A percentile compares a stretch with the other conserved stretches of the same genome.
Evolutionary conservation across 805 yeast species (phyloP).

Genomic region (Saccharomycopsis selenospora): DNA sequence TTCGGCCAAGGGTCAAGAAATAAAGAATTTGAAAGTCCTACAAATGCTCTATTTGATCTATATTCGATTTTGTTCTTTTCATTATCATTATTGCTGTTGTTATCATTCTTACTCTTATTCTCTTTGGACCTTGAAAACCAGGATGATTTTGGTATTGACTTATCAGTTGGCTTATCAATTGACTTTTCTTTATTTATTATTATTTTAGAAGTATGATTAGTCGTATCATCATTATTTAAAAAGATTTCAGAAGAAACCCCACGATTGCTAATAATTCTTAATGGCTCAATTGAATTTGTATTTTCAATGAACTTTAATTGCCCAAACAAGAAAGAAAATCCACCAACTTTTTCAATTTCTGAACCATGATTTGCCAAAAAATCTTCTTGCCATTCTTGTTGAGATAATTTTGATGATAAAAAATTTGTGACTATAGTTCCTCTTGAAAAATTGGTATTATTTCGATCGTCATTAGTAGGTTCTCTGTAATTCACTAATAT

Average conservation of each 20-base stretch:
- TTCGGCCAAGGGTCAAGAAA: conserved; percentile 71
- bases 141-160: too few relatives aligned
- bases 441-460: conserved; percentile 36
- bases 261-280: conserved; percentile 45
- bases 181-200: too few relatives aligned
- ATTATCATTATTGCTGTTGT: too few relatives aligned
- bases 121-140: too few relatives aligned
- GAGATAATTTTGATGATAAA: conserved; percentile 30
- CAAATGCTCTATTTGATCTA: conserved; percentile 27
- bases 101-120: too few relatives aligned
- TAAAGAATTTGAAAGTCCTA: conserved; percentile 66
- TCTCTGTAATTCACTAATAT: conserved; percentile 73
- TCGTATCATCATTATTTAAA: too few relatives aligned
- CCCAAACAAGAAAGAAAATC: conserved; percentile 58
- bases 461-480: conserved; percentile 23
- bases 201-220: too few relatives aligned
- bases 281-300: conserved; percentile 26
- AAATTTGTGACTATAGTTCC: conserved; percentile 45
- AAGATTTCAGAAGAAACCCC: conserved; percentile 25
- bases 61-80: conserved; percentile 1
- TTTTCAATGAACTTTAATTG: conserved; percentile 28
- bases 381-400: conserved; percentile 40
- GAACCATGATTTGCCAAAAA: conserved; percentile 25
- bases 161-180: too few relatives aligned
- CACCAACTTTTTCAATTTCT: conserved; percentile 41